Evolutionary conservation across 2,329 filamentous ascomycete species (phyloP).

Genomic region (Colletotrichum scovillei): DNA sequence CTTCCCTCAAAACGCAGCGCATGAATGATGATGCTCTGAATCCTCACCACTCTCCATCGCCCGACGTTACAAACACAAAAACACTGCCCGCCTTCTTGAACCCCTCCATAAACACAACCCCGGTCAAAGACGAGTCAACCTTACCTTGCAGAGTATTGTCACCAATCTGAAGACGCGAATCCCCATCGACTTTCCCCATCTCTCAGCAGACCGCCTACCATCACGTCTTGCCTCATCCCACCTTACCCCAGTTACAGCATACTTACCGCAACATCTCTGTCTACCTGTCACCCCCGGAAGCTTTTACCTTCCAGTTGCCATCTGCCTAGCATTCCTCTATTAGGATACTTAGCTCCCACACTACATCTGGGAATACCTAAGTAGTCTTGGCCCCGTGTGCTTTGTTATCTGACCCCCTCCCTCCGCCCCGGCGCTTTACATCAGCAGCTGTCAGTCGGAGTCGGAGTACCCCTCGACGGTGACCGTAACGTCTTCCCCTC

Average conservation of each 20-base stretch:
- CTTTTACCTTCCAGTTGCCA: not conserved
- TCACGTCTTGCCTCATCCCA: not conserved
- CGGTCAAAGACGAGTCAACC: not conserved
- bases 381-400: not conserved
- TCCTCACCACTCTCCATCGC: not conserved
- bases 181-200: not conserved
- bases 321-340: not conserved
- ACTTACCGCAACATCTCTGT: not conserved
- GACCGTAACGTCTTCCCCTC: not conserved
- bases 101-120: not conserved
- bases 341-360: not conserved
- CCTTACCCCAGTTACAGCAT: not conserved
- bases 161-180: not conserved
- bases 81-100: not conserved
- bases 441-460: not conserved
- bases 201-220: not conserved
- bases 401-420: not conserved
- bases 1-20: not conserved
- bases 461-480: constrained; percentile 11
- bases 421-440: not conserved
- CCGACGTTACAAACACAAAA: not conserved
- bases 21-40: not conserved
- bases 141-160: not conserved
- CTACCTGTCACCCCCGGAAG: not conserved
- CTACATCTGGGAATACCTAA: not conserved